Evolutionary conservation across 164 flowering plant genomes (phyloP).

Genomic region (Vitis labrusca): DNA sequence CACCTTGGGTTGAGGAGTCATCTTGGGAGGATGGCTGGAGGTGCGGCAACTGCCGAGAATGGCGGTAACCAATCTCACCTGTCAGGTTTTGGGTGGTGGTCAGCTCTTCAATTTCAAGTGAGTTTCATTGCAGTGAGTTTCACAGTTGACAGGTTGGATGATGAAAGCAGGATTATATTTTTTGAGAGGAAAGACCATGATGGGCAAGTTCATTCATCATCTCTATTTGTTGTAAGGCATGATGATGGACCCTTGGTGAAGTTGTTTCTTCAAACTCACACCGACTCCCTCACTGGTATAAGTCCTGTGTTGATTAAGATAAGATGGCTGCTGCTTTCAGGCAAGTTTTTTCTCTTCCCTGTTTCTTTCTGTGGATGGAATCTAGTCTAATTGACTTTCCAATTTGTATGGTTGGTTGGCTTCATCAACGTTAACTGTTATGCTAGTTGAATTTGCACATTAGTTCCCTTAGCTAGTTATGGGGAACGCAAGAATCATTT

Average conservation of each 20-base stretch:
- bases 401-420: not conserved
- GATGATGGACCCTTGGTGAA: not conserved
- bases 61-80: slow-evolving; percentile 35
- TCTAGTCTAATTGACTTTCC: not conserved
- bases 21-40: slow-evolving; percentile 49
- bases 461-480: not conserved
- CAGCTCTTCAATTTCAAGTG: too few species aligned
- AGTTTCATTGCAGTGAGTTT: not conserved
- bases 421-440: not conserved
- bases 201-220: not conserved
- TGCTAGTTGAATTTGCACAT: not conserved
- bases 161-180: not conserved
- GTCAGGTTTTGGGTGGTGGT: too few species aligned
- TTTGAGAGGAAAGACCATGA: not conserved
- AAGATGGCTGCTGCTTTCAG: not conserved
- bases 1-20: slow-evolving; percentile 61
- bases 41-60: slow-evolving; percentile 78
- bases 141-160: not conserved
- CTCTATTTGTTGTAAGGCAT: not conserved
- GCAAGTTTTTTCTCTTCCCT: not conserved
- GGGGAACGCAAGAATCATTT: not conserved
- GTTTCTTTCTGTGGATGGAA: too few species aligned
- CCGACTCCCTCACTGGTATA: not conserved
- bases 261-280: not conserved
- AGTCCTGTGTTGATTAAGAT: not conserved